phyloP scores from a whole-genome alignment of 1,139 yeast genomes.

The Blastobotrys buckinghamii region DNA sequence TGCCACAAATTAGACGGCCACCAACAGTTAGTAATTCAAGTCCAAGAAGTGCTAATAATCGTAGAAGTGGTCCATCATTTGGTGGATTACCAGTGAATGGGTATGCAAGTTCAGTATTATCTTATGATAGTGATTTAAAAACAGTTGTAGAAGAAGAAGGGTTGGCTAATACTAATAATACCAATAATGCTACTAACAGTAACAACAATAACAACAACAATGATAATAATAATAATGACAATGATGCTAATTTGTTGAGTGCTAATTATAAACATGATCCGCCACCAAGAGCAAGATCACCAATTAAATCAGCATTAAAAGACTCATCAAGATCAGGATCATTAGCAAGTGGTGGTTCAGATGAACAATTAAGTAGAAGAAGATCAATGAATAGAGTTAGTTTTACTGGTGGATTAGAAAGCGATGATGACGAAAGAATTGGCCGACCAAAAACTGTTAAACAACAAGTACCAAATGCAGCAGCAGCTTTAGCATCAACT shows the following conservation, averaged over 20 bases:
- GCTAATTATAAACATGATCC: slow-evolving; percentile 20
- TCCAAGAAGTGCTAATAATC: background rate
- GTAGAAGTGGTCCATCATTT: background rate
- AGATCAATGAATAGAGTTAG: slow-evolving; percentile 4
- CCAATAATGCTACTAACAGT: too few relatives aligned
- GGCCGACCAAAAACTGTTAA: background rate
- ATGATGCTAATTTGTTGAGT: background rate
- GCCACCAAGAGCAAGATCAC: slow-evolving; percentile 28
- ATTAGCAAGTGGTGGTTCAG: slow-evolving; percentile 1
- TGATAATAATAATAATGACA: too few relatives aligned
- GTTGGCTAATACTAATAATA: background rate
- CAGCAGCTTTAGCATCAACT: slow-evolving; percentile 3
- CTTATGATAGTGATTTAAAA: slow-evolving; percentile 32
- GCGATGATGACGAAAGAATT: background rate
- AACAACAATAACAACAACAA: too few relatives aligned
- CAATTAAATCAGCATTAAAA: slow-evolving; percentile 31
- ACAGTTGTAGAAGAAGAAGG: slow-evolving; percentile 30
- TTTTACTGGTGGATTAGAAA: slow-evolving; percentile 1
- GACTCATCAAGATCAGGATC: slow-evolving; percentile 17
- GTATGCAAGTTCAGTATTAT: slow-evolving; percentile 26
- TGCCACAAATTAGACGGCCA: slow-evolving; percentile 2
- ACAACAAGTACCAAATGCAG: background rate
- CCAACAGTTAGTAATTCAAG: background rate
- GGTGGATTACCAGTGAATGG: background rate
- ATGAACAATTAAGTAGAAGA: background rate